Conservation (phyloP, 306 rosid genomes). For the Vigna reflexopilosa region DNA sequence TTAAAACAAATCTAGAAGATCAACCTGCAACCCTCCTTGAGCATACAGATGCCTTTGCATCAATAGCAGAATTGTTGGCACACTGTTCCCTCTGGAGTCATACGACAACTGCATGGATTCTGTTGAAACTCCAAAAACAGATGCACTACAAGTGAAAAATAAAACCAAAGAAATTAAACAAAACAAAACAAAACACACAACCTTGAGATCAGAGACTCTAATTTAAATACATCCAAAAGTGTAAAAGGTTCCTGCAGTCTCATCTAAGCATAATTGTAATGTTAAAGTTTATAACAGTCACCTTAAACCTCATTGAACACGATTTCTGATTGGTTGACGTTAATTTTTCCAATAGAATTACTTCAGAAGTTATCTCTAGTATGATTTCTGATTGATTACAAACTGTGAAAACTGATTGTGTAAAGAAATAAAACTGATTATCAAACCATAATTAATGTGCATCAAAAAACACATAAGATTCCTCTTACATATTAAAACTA, state of each 20-base stretch:
- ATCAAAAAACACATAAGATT: background rate
- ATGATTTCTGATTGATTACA: background rate
- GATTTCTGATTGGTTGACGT: background rate
- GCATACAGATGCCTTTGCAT: constrained; percentile 81
- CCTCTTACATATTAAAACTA: background rate
- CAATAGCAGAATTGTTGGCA: constrained; percentile 87
- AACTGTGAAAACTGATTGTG: background rate
- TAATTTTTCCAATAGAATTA: background rate
- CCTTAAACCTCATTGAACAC: background rate
- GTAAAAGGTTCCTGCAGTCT: background rate
- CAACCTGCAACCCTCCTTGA: constrained; percentile 89
- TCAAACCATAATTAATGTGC: background rate
- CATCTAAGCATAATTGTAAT: background rate
- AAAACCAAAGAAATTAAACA: constrained; percentile 34
- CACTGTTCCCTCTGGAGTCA: constrained; percentile 92
- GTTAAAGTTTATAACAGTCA: background rate
- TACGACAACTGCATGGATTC: constrained; percentile 91
- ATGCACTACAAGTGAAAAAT: constrained; percentile 61
- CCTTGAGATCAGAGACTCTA: background rate
- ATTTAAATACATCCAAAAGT: background rate
- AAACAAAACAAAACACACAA: background rate
- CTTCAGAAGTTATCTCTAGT: background rate
- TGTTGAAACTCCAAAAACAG: constrained; percentile 94
- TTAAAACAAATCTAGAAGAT: constrained; percentile 7
- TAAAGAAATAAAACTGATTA: background rate